Base-by-base conservation (phyloP, 2,329 filamentous ascomycete species). In the Penicillium vulpinum region DNA sequence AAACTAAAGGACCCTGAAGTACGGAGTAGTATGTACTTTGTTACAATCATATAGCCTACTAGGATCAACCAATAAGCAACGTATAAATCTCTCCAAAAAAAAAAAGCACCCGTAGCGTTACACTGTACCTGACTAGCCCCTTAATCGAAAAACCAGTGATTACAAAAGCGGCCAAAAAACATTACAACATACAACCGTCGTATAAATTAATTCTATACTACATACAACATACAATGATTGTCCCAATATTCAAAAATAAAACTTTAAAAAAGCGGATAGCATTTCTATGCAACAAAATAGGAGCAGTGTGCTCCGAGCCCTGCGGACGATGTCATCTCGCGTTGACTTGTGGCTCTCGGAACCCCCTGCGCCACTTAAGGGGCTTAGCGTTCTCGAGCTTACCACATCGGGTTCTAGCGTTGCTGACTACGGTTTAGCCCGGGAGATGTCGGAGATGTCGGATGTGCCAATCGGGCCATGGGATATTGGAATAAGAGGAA, bases 291-390 rank as follows among this genome's bases (percentile, higher is more conserved):
- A 31, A 44, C 39, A 28, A 35, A 33, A 26, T 22, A 59, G 63
- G 62, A 66, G 63, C 61, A 65, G 50, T 54, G 56, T 66, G 57
- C 62, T 66, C 63, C 63, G 63, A 58, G 39, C 31, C 47, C 49
- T 59, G 57, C 58, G n/a, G 22, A 52, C 52, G 53, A 62, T 65
- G 62, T 64, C 60, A 63, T 65, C 54, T 54, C 54, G 59, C 62
- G 48, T 58, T 50, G 33, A 22, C 39, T 21, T 56, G 58, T 57
- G 60, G 60, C 62, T 64, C 56, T 49, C 28, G 51, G 45, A 43
- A 64, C 45, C 43, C 56, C 55, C 57, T 63, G 61, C 59, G 61
- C 61, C 57, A 63, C 57, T 53, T 21, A 45, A 54, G 55, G 53
- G 56, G 56, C 58, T 59, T 57, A 62, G 59, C 36, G 54, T 39